phyloP scores from a whole-genome alignment of 2,329 filamentous ascomycete genomes.

The Penicillium sp. region DNA sequence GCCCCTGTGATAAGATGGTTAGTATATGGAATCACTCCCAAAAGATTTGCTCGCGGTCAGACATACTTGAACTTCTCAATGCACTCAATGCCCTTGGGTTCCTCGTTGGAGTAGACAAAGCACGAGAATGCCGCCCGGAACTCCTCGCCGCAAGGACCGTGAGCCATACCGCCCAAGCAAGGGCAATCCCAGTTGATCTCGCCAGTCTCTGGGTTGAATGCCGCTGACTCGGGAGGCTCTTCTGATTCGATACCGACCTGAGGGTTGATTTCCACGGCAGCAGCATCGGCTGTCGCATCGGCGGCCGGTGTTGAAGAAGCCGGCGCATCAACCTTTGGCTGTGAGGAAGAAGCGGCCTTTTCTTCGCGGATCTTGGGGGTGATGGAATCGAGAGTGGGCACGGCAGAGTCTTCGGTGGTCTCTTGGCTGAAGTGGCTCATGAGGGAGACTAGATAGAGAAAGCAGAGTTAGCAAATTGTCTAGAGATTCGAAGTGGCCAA shows the following conservation, averaged over 20 bases:
- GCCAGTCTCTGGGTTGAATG: constrained; percentile 96
- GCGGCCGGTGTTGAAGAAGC: constrained; percentile 2
- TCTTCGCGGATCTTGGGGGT: constrained; percentile 48
- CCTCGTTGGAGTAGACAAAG: constrained; percentile 90
- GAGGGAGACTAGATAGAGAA: constrained; percentile 27
- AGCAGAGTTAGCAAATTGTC: constrained; percentile 9
- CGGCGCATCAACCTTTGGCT: constrained; percentile 10
- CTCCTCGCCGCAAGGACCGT: constrained; percentile 90
- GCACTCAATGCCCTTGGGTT: constrained; percentile 96
- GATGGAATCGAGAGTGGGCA: constrained; percentile 62
- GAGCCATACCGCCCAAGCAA: constrained; percentile 92
- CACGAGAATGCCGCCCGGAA: constrained; percentile 97
- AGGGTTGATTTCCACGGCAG: constrained; percentile 1
- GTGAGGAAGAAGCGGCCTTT: constrained; percentile 18
- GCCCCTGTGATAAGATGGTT: constrained; percentile 51
- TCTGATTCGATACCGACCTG: constrained; percentile 45
- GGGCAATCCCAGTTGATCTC: constrained; percentile 99
- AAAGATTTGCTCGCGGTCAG: background rate
- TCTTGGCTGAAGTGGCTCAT: constrained; percentile 25
- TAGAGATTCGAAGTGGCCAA: background rate
- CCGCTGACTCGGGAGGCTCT: constrained; percentile 79
- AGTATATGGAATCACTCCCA: constrained; percentile 11
- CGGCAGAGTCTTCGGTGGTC: constrained; percentile 41
- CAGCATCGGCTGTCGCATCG: constrained; percentile 4
- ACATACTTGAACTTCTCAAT: constrained; percentile 95